Base-by-base conservation (phyloP, 1,139 yeast species). In the Taphrina pruni region DNA sequence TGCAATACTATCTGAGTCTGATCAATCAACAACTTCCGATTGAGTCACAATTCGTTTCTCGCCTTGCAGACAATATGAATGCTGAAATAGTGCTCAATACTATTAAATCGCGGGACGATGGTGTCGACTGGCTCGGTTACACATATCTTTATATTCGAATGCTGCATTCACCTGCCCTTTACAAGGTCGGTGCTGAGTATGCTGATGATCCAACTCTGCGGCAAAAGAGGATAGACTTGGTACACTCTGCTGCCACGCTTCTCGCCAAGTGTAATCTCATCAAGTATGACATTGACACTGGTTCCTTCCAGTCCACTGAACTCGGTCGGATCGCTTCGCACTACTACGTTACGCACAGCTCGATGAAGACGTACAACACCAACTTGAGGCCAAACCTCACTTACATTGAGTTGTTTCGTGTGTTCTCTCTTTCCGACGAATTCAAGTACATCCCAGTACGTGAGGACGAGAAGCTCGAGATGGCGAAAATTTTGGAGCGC, bases 1-100 rank as follows among this genome's bases (percentile, higher is more conserved):
- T 94, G 35, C 95, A 90, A 73, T 93, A 92, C 76, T 94, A 92
- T 75, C 82, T 94, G 77, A 96, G 97, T 0, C 84, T 94, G 36
- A 81, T 93, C 73, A 93, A 91, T 77, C 96, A 93, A 73, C 97
- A 93, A 75, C 80, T 93, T 50, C 97, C 98, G 0, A 93, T 94
- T 66, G 98, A 94, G 77, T 90, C 97, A 1, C 97, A 91, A 76
- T 78, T 94, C 71, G 85, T 90, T 81, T 79, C 87, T 35, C 86
- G 83, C 72, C 76, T 94, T 36, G 87, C 88, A 0, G 97, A 92
- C 77, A 84, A 81, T 72, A 75, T 94, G 61, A 94, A 94, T 78
- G 98, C 98, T 0, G 99, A 94, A 77, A 81, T 94, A 60, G 96
- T 87, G 1, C 77, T 86, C 8, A 97, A 97, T 0, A 82, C 88